Base-by-base conservation (phyloP, 2,329 filamentous ascomycete species). In the Corinectria fuckeliana region DNA sequence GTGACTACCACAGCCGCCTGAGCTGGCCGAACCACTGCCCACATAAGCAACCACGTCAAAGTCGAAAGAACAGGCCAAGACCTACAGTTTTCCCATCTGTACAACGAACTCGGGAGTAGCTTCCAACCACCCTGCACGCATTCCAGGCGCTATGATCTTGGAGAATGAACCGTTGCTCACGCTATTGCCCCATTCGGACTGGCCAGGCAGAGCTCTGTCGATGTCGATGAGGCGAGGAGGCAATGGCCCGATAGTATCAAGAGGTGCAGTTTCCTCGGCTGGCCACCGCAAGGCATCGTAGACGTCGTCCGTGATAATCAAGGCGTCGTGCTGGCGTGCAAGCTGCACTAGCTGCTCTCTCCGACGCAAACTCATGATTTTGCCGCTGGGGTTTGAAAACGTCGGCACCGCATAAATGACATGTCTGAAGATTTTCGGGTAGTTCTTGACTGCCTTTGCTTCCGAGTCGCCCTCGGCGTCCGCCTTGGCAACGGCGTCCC, bases 371-470 rank as follows among this genome's bases (percentile, higher is more conserved):
- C 82, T 83, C 83, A 90, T 88, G 1, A 87, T 87, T 67, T 85
- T 84, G 26, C 82, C 86, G 0, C 85, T 87, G 0, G 89, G 89
- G 63, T 91, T 91, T 5, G 86, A 84, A 69, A 90, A 91, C 0
- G 88, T 89, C 0, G 89, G 88, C 3, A 89, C 87, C n/a, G 82
- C 81, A 68, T 91, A 91, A 61, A 91, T 85, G 61, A 91, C 71
- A 69, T 90, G 85, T 64, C 82, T 85, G 75, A 89, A 91, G 39
- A 88, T 80, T 66, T 89, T 89, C 13, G 39, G 70, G 75, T 42
- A 32, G 20, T 34, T 18, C 38, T 41, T 45, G 18, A 49, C 9
- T 26, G 5, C 18, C n/a, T 14, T 39, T n/a, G 10, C 28, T 21
- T 23, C 36, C 39, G 26, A n/a, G 23, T 7, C 3, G 13, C 7